Conservation (phyloP, 805 yeast genomes). For the Candida krabiensis region DNA sequence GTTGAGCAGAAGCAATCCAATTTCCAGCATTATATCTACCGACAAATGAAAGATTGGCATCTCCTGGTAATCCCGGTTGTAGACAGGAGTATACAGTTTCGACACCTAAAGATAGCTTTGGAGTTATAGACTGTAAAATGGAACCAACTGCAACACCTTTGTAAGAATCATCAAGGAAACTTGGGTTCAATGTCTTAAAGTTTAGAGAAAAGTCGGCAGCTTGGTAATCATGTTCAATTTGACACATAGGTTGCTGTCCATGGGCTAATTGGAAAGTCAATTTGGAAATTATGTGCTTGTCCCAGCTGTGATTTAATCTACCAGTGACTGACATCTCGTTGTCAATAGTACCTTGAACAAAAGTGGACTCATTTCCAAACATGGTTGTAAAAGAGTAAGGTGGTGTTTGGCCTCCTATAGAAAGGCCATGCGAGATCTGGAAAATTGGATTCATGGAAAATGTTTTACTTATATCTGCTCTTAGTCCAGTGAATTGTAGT, state of each 20-base stretch:
- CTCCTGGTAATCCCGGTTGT: constrained; percentile 73
- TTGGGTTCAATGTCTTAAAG: constrained; percentile 89
- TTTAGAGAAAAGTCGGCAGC: constrained; percentile 86
- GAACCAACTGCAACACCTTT: constrained; percentile 94
- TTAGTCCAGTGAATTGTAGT: constrained; percentile 89
- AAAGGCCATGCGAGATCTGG: constrained; percentile 93
- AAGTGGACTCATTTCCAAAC: constrained; percentile 80
- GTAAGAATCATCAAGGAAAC: constrained; percentile 69
- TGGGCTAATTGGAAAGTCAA: constrained; percentile 84
- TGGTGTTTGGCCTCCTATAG: constrained; percentile 85
- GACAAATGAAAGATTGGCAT: constrained; percentile 85
- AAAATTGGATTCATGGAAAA: constrained; percentile 90
- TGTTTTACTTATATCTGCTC: constrained; percentile 94
- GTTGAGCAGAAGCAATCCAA: constrained; percentile 93
- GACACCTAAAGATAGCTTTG: constrained; percentile 82
- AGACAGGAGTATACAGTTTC: constrained; percentile 86
- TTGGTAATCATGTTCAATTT: constrained; percentile 93
- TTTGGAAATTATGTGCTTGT: constrained; percentile 72
- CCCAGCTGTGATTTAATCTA: constrained; percentile 90
- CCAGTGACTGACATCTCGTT: constrained; percentile 83
- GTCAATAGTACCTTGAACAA: constrained; percentile 91
- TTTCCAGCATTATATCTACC: constrained; percentile 85
- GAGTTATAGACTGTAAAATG: constrained; percentile 82
- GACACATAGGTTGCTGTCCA: constrained; percentile 91
- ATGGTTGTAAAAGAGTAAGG: constrained; percentile 89